phyloP scores from a whole-genome alignment of 306 rosid species.

The Leucaena leucocephala region DNA sequence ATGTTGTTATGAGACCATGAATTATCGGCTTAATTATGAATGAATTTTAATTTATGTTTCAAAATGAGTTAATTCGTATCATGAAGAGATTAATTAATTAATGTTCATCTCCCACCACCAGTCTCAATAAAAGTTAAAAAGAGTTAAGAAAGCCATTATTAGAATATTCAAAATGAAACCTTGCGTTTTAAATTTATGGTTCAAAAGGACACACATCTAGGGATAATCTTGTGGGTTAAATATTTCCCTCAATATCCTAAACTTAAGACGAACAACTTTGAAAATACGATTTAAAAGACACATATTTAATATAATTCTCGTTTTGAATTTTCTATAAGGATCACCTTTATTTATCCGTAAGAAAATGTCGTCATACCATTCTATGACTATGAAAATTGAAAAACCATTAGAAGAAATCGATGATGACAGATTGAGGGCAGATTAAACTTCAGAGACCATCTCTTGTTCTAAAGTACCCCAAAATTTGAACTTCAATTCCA shows the following conservation, averaged over 20 bases:
- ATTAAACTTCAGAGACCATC: not conserved
- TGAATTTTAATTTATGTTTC: no score
- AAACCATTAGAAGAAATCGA: not conserved
- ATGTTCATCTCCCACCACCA: not conserved
- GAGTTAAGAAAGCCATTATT: not conserved
- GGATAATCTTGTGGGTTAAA: not conserved
- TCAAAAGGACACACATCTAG: not conserved
- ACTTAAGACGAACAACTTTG: not conserved
- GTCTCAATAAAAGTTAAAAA: not conserved
- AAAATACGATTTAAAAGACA: not conserved
- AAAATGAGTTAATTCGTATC: not conserved
- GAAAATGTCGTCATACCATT: not conserved
- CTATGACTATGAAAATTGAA: not conserved
- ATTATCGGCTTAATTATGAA: not conserved
- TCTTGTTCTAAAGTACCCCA: not conserved
- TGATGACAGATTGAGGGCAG: not conserved
- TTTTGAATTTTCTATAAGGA: not conserved
- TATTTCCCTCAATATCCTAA: not conserved
- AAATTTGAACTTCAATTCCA: not conserved
- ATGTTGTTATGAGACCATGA: not conserved
- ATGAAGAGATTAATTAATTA: not conserved
- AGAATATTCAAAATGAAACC: not conserved
- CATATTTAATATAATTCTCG: not conserved
- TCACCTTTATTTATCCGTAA: not conserved
- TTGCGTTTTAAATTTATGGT: not conserved